Evolutionary conservation across 176 grass and related monocot species (phyloP), one percentile per base, ranked within the genome.

Genomic region (Puccinellia tenuiflora): DNA sequence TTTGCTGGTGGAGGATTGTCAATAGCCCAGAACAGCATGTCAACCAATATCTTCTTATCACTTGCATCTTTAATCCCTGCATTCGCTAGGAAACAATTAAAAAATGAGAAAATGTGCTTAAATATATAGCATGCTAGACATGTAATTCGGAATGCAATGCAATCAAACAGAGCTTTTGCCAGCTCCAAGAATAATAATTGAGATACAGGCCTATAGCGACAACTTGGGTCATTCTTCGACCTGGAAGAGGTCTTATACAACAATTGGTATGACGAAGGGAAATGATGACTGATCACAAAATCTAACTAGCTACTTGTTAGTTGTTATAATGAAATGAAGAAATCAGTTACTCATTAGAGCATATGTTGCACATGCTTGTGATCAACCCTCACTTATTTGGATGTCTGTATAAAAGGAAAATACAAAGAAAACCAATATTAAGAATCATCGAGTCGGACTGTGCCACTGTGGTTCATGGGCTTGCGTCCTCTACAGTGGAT

Each of bases 1-100:
- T 99, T 99, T 35, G 93, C 97, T 57, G 97, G 97, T 3, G 97
- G 93, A 70, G 97, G 97, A 79, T 99, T 96, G 82, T 99, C 97
- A 60, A 99, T 88, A 81, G 97, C 97, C 97, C 93, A 99, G 79
- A 99, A 81, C 34, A 99, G 66, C 97, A 99, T 99, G 78, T 96
- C 93, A 48, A 99, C 97, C 76, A 99, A 85, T 65, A 99, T 96
- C 78, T 92, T 96, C 77, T 99, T 99, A 85, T 99, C 97, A 75
- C 97, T 99, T 81, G 97, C 97, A 89, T 99, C 97, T 89, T 99
- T 99, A 75, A 99, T 90, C 11, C 97, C 97, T 99, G 89, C 63
- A 92, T 33, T 84, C 53, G 21, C 61, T 81, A 68, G 70, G 64
- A 46, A 75, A 78, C 1, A 25, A 52, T 51, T 51, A 20, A 54